Conservation (phyloP, 2,329 filamentous ascomycete genomes). For the Aspergillus flavus region DNA sequence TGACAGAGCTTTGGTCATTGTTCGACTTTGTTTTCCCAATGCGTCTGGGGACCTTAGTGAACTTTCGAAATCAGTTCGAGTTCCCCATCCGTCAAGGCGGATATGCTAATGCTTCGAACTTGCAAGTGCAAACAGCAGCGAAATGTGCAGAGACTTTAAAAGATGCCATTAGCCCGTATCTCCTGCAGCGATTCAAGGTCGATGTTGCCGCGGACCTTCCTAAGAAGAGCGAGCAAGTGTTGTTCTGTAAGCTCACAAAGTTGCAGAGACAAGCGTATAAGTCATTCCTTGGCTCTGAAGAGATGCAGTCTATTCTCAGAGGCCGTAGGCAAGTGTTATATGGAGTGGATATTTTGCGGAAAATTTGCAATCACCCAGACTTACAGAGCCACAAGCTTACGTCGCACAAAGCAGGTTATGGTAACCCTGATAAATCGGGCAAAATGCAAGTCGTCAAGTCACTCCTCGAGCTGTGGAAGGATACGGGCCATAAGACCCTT, state of each 20-base stretch:
- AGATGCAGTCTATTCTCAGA: constrained; percentile 79
- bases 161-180: constrained; percentile 88
- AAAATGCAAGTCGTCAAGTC: constrained; percentile 96
- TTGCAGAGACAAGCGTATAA: constrained; percentile 80
- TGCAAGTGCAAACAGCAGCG: constrained; percentile 91
- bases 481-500: constrained; percentile 89
- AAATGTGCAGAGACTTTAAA: constrained; percentile 94
- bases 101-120: constrained; percentile 90
- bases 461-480: constrained; percentile 84
- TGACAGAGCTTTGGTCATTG: constrained; percentile 92
- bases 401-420: constrained; percentile 68
- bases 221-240: constrained; percentile 92
- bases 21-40: constrained; percentile 98
- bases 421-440: constrained; percentile 75
- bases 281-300: constrained; percentile 76
- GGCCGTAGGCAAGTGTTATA: constrained; percentile 78
- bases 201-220: constrained; percentile 93
- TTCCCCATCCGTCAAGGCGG: constrained; percentile 91
- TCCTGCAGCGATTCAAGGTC: constrained; percentile 87
- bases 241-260: constrained; percentile 90
- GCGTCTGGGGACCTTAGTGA: constrained; percentile 87
- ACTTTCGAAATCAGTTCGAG: constrained; percentile 89
- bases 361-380: constrained; percentile 98
- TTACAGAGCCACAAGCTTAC: constrained; percentile 69
- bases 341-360: constrained; percentile 88